A percentile compares a stretch with the other conserved stretches of the same genome.
Evolutionary conservation across 257 asterid species (phyloP).

Genomic region (Nemophila menziesii): DNA sequence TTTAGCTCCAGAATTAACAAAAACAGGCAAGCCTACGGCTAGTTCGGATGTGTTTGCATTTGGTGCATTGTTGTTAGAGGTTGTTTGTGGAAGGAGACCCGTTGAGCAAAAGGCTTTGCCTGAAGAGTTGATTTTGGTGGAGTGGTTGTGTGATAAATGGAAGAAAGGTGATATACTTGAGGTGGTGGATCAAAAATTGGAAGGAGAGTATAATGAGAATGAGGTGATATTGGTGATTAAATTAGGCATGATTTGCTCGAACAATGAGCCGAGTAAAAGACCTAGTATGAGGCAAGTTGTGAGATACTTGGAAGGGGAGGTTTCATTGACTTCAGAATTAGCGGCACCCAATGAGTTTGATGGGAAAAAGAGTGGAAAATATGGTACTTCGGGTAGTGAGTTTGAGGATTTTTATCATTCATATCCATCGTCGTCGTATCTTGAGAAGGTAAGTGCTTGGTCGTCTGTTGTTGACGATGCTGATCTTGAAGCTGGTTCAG

Average conservation of each 20-base stretch:
- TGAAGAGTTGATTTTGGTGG: slow-evolving; percentile 56
- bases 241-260: slow-evolving; percentile 65
- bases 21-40: slow-evolving; percentile 55
- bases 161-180: slow-evolving; percentile 29
- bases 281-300: slow-evolving; percentile 54
- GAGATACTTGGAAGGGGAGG: slow-evolving; percentile 52
- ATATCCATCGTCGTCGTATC: slow-evolving; percentile 33
- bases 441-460: slow-evolving; percentile 35
- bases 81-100: slow-evolving; percentile 69
- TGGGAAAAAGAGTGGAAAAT: slow-evolving; percentile 10
- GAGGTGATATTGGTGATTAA: slow-evolving; percentile 47
- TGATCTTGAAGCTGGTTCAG: slow-evolving; percentile 34
- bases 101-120: slow-evolving; percentile 56
- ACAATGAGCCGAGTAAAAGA: slow-evolving; percentile 29
- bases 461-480: slow-evolving; percentile 19
- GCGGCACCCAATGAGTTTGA: slow-evolving; percentile 22
- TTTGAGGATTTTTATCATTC: slow-evolving; percentile 28
- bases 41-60: slow-evolving; percentile 63
- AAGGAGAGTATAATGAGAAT: slow-evolving; percentile 27
- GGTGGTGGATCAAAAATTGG: slow-evolving; percentile 43
- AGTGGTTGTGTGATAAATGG: slow-evolving; percentile 81
- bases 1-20: slow-evolving; percentile 67
- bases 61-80: slow-evolving; percentile 62
- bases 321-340: slow-evolving; percentile 25
- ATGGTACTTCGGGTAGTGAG: slow-evolving; percentile 2